Percentiles rank a stretch among this genome's conserved stretches.
These are phyloP conservation scores for Penicillium sp. DNA, from an alignment of 2,329 filamentous ascomycete genomes.

Conservation along the genomic window DNA sequence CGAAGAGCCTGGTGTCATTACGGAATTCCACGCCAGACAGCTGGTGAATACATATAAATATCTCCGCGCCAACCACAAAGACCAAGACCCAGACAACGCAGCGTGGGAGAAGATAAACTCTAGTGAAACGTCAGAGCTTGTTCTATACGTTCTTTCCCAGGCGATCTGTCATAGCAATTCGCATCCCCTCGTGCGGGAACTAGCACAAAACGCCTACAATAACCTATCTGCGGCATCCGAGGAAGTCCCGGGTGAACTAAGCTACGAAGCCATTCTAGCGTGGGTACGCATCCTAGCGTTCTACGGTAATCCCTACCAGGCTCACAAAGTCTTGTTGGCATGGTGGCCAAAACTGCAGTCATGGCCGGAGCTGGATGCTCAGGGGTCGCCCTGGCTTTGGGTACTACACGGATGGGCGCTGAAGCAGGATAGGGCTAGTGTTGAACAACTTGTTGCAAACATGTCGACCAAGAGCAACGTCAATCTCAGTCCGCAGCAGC, in stretches of 20 bases:
- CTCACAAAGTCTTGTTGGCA: slow-evolving; percentile 43
- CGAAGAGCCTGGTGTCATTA: slow-evolving; percentile 52
- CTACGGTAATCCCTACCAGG: slow-evolving; percentile 55
- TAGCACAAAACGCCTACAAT: slow-evolving; percentile 32
- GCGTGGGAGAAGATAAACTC: slow-evolving; percentile 37
- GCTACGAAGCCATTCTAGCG: slow-evolving; percentile 36
- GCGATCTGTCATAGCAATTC: slow-evolving; percentile 32
- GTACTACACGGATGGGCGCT: slow-evolving; percentile 60
- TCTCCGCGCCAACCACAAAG: slow-evolving; percentile 39
- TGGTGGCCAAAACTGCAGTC: slow-evolving; percentile 34
- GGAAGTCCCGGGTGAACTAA: slow-evolving; percentile 27
- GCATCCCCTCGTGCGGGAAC: slow-evolving; percentile 34
- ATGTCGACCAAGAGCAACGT: slow-evolving; percentile 50
- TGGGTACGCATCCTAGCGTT: slow-evolving; percentile 51
- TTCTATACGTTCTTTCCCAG: slow-evolving; percentile 37
- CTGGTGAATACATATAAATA: slow-evolving; percentile 59
- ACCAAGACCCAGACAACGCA: slow-evolving; percentile 26
- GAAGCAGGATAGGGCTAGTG: slow-evolving; percentile 56
- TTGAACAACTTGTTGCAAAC: slow-evolving; percentile 53
- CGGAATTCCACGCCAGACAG: slow-evolving; percentile 61
- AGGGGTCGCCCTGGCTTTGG: slow-evolving; percentile 41
- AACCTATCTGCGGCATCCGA: slow-evolving; percentile 38
- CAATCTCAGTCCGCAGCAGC: slow-evolving; percentile 39
- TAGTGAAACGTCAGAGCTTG: slow-evolving; percentile 35
- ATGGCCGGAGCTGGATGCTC: slow-evolving; percentile 14